These are phyloP conservation scores for Maudiozyma barnettii DNA, from an alignment of 805 yeast species.

Conservation along the genomic window DNA sequence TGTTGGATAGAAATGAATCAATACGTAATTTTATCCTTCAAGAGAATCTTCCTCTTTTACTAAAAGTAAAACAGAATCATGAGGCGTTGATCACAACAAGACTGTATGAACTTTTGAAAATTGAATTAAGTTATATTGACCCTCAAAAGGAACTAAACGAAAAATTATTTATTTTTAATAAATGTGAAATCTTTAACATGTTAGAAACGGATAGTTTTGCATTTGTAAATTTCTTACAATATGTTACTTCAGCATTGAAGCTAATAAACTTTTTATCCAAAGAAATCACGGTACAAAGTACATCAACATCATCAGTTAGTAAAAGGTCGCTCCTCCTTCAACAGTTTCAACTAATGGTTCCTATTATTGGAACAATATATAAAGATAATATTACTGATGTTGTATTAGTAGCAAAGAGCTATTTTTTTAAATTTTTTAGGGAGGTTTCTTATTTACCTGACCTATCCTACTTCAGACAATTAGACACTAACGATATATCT, in stretches of 20 bases:
- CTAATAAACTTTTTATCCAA: background rate
- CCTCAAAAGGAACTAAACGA: slow-evolving; percentile 12
- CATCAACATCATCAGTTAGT: background rate
- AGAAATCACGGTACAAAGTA: background rate
- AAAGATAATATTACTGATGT: slow-evolving; percentile 13
- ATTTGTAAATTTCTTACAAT: slow-evolving; percentile 18
- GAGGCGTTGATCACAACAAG: slow-evolving; percentile 15
- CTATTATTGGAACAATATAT: slow-evolving; percentile 16
- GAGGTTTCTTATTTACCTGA: slow-evolving; percentile 19
- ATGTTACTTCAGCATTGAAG: slow-evolving; percentile 12
- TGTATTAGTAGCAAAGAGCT: slow-evolving; percentile 12
- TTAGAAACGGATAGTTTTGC: slow-evolving; percentile 15
- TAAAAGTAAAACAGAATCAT: slow-evolving; percentile 9
- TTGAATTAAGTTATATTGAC: slow-evolving; percentile 7
- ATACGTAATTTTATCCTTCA: slow-evolving; percentile 16
- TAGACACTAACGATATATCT: slow-evolving; percentile 17
- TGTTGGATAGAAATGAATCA: slow-evolving; percentile 14
- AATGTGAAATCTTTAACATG: slow-evolving; percentile 9
- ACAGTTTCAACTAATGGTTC: slow-evolving; percentile 8
- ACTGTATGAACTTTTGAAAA: slow-evolving; percentile 15
- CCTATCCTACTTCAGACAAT: slow-evolving; percentile 5
- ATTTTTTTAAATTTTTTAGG: slow-evolving; percentile 19
- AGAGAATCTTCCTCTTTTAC: slow-evolving; percentile 13
- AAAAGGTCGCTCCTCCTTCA: slow-evolving; percentile 10
- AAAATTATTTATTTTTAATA: slow-evolving; percentile 12